A percentile compares a stretch with the other conserved stretches of the same genome.
These are phyloP conservation scores for Haberlea rhodopensis DNA, from an alignment of 257 asterid genomes.

Conservation along the genomic window DNA sequence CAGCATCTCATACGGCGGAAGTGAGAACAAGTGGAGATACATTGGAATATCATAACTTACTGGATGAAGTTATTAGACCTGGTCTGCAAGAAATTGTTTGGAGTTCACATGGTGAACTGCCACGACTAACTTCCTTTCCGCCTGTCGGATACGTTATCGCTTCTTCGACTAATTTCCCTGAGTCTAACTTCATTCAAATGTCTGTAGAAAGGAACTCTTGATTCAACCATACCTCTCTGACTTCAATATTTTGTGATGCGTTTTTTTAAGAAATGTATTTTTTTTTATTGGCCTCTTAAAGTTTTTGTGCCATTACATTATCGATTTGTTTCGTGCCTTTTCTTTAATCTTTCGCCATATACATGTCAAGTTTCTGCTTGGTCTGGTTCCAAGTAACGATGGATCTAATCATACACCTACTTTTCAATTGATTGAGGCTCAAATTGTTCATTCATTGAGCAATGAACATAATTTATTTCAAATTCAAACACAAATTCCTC, in stretches of 20 bases:
- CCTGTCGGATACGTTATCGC: neutral
- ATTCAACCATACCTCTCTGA: neutral
- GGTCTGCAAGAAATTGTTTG: constrained; percentile 81
- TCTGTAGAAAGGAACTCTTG: neutral
- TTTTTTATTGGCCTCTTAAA: neutral
- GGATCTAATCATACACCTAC: neutral
- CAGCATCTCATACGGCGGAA: constrained; percentile 65
- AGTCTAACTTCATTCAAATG: neutral
- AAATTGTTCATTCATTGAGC: neutral
- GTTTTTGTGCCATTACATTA: neutral
- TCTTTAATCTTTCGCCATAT: neutral
- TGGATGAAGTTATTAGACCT: constrained; percentile 64
- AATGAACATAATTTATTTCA: no score
- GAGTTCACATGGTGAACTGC: constrained; percentile 67
- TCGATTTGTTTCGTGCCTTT: neutral
- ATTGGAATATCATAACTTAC: constrained; percentile 54
- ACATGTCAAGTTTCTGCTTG: neutral
- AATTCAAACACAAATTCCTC: neutral
- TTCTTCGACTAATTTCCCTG: neutral
- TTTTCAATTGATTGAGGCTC: neutral
- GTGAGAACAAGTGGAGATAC: constrained; percentile 73
- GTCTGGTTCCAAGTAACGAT: neutral
- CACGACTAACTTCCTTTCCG: neutral
- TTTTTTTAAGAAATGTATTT: neutral
- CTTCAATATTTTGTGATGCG: neutral